phyloP scores from a whole-genome alignment of 2,329 filamentous ascomycete genomes.

The Stagonosporopsis chrysanthemi region DNA sequence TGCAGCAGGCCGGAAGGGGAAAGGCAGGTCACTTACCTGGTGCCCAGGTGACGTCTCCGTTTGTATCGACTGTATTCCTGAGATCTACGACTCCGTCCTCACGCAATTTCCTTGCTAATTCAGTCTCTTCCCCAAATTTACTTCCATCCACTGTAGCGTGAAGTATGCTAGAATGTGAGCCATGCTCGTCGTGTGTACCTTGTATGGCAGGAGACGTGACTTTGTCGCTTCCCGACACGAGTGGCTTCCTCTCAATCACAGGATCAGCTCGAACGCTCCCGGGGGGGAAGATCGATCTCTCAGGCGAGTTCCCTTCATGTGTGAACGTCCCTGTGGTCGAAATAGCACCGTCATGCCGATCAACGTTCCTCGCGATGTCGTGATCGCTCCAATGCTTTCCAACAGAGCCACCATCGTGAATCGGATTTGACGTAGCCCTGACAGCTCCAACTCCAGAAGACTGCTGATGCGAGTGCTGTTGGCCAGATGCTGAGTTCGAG shows the following conservation, averaged over 20 bases:
- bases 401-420: conserved; percentile 2
- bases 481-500: background rate
- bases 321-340: conserved; percentile 7
- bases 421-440: conserved; percentile 10
- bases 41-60: conserved; percentile 48
- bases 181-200: background rate
- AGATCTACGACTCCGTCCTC: conserved; percentile 48
- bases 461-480: background rate
- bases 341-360: conserved; percentile 20
- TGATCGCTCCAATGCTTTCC: conserved; percentile 14
- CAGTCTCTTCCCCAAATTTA: conserved; percentile 8
- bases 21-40: conserved; percentile 42
- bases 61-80: conserved; percentile 49
- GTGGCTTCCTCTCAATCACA: conserved; percentile 1
- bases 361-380: conserved; percentile 13
- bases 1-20: background rate
- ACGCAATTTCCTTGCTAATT: conserved; percentile 14
- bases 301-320: conserved; percentile 9
- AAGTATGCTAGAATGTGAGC: background rate
- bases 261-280: conserved; percentile 13
- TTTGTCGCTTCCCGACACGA: conserved; percentile 3
- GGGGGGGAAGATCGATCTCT: conserved; percentile 13
- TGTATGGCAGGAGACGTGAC: background rate
- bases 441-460: conserved; percentile 1
- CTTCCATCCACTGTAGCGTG: conserved; percentile 14